Conservation (phyloP, 73 alveolate species). For the Urostyla sp. region DNA sequence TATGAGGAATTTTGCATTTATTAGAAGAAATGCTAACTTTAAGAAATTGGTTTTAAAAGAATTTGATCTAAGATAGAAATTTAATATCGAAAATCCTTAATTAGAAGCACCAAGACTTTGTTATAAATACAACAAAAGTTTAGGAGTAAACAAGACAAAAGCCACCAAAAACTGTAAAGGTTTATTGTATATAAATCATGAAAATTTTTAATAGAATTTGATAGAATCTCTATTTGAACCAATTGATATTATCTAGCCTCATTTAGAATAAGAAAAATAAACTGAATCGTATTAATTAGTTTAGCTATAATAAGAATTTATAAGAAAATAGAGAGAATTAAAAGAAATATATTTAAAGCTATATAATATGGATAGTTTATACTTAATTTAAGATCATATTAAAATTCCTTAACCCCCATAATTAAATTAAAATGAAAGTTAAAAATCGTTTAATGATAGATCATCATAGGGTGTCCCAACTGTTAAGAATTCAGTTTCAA, state of each 20-base stretch:
- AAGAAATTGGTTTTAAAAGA: constrained; percentile 19
- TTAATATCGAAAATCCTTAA: constrained; percentile 20
- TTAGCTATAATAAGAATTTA: neutral
- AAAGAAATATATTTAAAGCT: neutral
- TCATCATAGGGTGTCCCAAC: constrained; percentile 19
- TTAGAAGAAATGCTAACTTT: constrained; percentile 31
- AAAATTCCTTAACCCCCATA: neutral
- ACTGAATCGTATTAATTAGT: constrained; percentile 37
- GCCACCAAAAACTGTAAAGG: constrained; percentile 33
- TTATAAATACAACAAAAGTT: constrained; percentile 32
- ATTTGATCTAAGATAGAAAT: constrained; percentile 16
- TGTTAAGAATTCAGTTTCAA: constrained; percentile 21
- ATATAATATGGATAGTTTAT: constrained; percentile 21
- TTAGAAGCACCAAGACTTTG: constrained; percentile 28
- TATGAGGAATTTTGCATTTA: constrained; percentile 8
- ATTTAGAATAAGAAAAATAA: constrained; percentile 24
- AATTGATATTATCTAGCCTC: constrained; percentile 28
- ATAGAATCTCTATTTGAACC: constrained; percentile 31
- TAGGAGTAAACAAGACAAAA: too few relatives aligned
- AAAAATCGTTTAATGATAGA: neutral
- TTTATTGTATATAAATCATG: constrained; percentile 42
- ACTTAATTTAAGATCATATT: constrained; percentile 11
- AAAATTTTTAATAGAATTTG: constrained; percentile 9
- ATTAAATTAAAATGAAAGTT: neutral
- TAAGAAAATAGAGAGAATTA: constrained; percentile 20